Evolutionary conservation across 371 early-diverging fungal species (phyloP), one percentile per base, ranked within the genome.

Genomic region (Mortierella sp.): DNA sequence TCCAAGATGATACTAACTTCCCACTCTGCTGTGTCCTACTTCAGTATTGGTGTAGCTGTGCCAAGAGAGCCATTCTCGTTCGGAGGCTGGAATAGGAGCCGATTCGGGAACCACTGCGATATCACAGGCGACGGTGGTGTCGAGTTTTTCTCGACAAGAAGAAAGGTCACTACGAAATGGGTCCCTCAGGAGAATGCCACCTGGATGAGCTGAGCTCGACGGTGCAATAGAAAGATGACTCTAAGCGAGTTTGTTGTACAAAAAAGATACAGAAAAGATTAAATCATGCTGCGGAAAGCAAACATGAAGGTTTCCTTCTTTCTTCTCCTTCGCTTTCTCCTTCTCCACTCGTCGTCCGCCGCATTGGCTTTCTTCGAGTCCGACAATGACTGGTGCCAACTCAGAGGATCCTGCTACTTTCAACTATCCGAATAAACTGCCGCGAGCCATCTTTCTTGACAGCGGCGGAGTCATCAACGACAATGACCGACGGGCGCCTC

Each of bases 11-110:
- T 10, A 34, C 34, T 34, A 34, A 34, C 34, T 34, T 34, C 10
- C 23, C 18, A 7, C 41, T 58, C 24, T 6, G 3, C 28, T 2
- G n/a, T 6, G 26, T 14, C 38, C n/a, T 39, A 9, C 45, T 34
- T 8, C 49, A 73, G 73, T 65, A 86, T 92, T 62, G 92, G 92
- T 16, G 92, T 91, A 30, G 91, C 92, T 1, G 86, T 87, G 30
- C 87, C 87, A 12, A 70, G 91, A 21, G 92, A 92, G 64, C 92
- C 92, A 39, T 92, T 92, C 61, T 90, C 91, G 27, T 92, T 92
- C 74, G 92, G 92, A 23, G 92, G 92, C 13, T 88, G 85, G 67
- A 85, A 88, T 58, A 73, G 74, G 54, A 84, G 84, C 41, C 81
- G 82, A 34, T 92, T 92, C 60, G 92, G 93, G 23, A 80, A 83